phyloP scores from a whole-genome alignment of 352 stramenopile genomes.

The Phytopythium montanum region DNA sequence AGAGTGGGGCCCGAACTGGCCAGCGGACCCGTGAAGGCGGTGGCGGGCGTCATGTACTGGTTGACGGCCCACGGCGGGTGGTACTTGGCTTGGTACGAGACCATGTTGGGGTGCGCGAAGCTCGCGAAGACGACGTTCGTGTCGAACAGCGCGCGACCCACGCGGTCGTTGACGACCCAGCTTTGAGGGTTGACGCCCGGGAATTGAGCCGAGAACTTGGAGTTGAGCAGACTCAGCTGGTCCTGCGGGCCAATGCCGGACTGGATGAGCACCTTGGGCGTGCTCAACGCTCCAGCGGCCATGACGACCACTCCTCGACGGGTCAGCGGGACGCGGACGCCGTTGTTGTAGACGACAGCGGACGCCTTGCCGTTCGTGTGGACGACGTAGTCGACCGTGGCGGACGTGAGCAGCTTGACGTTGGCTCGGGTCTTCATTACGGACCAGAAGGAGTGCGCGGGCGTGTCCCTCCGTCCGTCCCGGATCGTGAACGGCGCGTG shows the following conservation, averaged over 20 bases:
- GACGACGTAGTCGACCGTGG: constrained; percentile 47
- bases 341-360: constrained; percentile 44
- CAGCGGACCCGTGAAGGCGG: constrained; percentile 25
- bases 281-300: constrained; percentile 54
- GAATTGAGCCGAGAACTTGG: constrained; percentile 23
- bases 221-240: constrained; percentile 46
- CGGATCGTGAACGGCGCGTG: constrained; percentile 52
- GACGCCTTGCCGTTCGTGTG: constrained; percentile 36
- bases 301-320: constrained; percentile 66
- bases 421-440: constrained; percentile 45
- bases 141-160: constrained; percentile 61
- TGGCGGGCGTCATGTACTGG: constrained; percentile 48
- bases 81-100: constrained; percentile 32
- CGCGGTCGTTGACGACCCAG: constrained; percentile 50
- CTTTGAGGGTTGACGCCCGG: constrained; percentile 30
- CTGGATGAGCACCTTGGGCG: constrained; percentile 81
- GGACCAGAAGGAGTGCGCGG: constrained; percentile 47
- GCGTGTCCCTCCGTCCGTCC: constrained; percentile 46
- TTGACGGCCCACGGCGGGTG: constrained; percentile 30
- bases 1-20: constrained; percentile 46
- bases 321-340: constrained; percentile 30
- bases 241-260: constrained; percentile 66
- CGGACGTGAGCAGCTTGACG: constrained; percentile 43
- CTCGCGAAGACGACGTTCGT: constrained; percentile 41
- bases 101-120: constrained; percentile 55